Conservation (phyloP, 208 protist genomes). For the Crithidia bombi region DNA sequence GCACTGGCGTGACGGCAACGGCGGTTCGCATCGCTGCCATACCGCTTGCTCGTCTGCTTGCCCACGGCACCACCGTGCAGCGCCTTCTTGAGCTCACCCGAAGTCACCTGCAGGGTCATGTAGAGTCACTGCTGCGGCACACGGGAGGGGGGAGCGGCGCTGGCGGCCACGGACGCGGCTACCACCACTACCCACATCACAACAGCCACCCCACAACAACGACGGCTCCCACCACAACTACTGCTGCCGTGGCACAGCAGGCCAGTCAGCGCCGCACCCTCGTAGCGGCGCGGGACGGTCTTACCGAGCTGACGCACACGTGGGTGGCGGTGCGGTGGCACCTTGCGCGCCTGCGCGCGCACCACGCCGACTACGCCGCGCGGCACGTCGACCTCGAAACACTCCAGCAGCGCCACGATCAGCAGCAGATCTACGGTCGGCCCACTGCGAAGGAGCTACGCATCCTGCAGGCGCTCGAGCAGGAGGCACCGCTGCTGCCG, state of each 20-base stretch:
- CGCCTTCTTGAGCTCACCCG: conserved; percentile 27
- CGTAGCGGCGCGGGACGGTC: conserved; percentile 52
- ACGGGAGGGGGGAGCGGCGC: background rate
- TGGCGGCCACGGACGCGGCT: background rate
- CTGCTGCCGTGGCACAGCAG: background rate
- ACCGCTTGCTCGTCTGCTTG: conserved; percentile 28
- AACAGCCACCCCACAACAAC: background rate
- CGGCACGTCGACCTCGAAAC: conserved; percentile 64
- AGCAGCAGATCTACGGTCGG: conserved; percentile 69
- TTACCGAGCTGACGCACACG: conserved; percentile 69
- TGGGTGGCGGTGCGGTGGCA: conserved; percentile 66
- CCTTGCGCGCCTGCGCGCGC: conserved; percentile 47
- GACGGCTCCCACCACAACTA: background rate
- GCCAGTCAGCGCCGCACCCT: conserved; percentile 8
- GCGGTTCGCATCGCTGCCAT: conserved; percentile 1
- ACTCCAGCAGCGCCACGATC: conserved; percentile 61
- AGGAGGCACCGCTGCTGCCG: conserved; percentile 57
- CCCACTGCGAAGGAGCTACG: conserved; percentile 74
- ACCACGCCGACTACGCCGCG: conserved; percentile 46
- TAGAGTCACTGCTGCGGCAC: conserved; percentile 28
- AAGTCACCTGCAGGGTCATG: conserved; percentile 15
- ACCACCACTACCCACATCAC: background rate
- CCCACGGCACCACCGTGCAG: conserved; percentile 28
- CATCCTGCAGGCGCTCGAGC: conserved; percentile 56
- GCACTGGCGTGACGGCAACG: background rate